Percentiles rank a stretch among this genome's conserved stretches.
These are phyloP conservation scores for Agrostemma githago DNA, from an alignment of 148 eudicot genomes.

Conservation along the genomic window DNA sequence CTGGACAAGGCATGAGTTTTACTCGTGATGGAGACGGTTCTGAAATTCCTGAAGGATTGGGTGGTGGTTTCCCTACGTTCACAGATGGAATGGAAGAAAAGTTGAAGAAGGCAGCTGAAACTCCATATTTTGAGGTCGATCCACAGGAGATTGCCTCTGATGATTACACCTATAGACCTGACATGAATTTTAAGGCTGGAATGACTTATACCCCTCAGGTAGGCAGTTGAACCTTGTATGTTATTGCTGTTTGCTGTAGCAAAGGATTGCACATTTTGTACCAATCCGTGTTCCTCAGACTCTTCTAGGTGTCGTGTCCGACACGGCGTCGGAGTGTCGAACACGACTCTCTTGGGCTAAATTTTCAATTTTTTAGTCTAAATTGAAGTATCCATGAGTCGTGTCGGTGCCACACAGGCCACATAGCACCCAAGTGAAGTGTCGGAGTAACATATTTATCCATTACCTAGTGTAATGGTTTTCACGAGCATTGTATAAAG, in stretches of 20 bases:
- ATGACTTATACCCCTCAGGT: conserved; percentile 67
- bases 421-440: too few species aligned
- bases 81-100: conserved; percentile 64
- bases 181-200: conserved; percentile 40
- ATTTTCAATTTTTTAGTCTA: too few species aligned
- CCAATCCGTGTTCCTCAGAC: neutral
- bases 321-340: too few species aligned
- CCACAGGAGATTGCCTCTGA: conserved; percentile 39
- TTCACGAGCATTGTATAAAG: too few species aligned
- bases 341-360: too few species aligned
- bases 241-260: neutral
- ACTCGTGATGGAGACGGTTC: conserved; percentile 9
- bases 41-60: conserved; percentile 32
- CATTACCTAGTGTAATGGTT: too few species aligned
- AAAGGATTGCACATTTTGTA: neutral
- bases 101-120: conserved; percentile 73
- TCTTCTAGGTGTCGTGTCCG: too few species aligned
- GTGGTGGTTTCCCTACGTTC: conserved; percentile 44
- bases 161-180: conserved; percentile 67
- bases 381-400: too few species aligned
- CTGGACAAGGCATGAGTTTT: conserved; percentile 30
- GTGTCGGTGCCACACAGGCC: too few species aligned
- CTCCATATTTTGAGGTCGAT: conserved; percentile 57
- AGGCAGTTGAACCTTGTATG: conserved; percentile 16
- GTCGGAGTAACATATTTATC: too few species aligned